Conservation (phyloP, 306 rosid species). For the Cicer chorassanicum region DNA sequence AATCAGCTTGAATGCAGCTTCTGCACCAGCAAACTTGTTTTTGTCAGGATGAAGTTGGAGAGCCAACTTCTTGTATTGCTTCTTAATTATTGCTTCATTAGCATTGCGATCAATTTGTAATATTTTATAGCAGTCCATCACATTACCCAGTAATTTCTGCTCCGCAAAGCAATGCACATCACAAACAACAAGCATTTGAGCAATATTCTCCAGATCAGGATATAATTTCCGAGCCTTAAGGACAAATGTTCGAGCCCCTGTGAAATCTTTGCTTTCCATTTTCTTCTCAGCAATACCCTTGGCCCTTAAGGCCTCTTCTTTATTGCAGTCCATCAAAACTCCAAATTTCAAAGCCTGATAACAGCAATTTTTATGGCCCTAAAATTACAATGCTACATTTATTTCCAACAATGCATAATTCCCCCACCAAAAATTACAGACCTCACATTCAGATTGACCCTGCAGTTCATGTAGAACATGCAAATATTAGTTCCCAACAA, state of each 20-base stretch:
- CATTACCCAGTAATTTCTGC: constrained; percentile 60
- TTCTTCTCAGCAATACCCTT: constrained; percentile 77
- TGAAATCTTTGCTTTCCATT: constrained; percentile 83
- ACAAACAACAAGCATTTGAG: constrained; percentile 84
- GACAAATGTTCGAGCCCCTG: constrained; percentile 71
- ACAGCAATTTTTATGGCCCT: constrained; percentile 42
- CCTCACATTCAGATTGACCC: constrained; percentile 43
- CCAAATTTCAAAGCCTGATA: constrained; percentile 44
- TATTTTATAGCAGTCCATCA: constrained; percentile 79
- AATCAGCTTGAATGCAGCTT: constrained; percentile 92
- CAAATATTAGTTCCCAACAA: constrained; percentile 39
- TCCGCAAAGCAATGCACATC: constrained; percentile 86
- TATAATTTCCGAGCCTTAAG: constrained; percentile 73
- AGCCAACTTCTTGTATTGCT: constrained; percentile 88
- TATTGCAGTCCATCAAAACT: constrained; percentile 79
- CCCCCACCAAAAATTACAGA: constrained; percentile 25
- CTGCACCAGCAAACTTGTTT: constrained; percentile 92
- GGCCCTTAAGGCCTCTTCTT: constrained; percentile 94
- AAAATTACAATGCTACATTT: constrained; percentile 44
- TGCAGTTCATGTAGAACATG: constrained; percentile 42
- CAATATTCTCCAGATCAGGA: constrained; percentile 79
- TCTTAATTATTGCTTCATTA: constrained; percentile 74
- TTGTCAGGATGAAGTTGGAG: constrained; percentile 98
- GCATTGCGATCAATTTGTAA: constrained; percentile 77
- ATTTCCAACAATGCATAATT: constrained; percentile 38